These are phyloP conservation scores for Candida qinlingensis DNA, from an alignment of 805 yeast species.

Conservation along the genomic window DNA sequence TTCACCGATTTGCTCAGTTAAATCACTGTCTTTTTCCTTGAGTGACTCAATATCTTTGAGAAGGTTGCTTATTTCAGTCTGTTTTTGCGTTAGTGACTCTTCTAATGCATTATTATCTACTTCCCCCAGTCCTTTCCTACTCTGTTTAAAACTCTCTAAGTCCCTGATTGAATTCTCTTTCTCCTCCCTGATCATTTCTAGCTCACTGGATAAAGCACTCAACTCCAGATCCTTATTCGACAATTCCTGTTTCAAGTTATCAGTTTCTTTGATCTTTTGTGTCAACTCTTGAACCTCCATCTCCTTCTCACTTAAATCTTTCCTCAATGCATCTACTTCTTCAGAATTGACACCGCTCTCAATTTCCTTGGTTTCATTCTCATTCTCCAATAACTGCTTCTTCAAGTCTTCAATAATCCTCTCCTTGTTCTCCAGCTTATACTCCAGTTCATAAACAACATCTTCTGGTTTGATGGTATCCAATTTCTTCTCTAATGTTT, in stretches of 20 bases:
- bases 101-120: neutral
- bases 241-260: slow-evolving; percentile 1
- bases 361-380: neutral
- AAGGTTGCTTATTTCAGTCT: neutral
- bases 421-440: slow-evolving; percentile 18
- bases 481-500: slow-evolving; percentile 9
- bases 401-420: slow-evolving; percentile 16
- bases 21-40: neutral
- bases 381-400: neutral
- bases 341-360: neutral
- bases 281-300: neutral
- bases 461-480: slow-evolving; percentile 9
- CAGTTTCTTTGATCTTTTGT: neutral
- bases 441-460: slow-evolving; percentile 16
- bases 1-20: neutral
- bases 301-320: neutral
- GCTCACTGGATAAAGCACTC: neutral
- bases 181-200: neutral
- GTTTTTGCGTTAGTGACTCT: neutral
- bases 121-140: neutral
- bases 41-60: neutral
- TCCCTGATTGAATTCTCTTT: neutral
- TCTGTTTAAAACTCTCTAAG: too few species aligned
- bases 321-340: neutral
- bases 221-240: neutral